Evolutionary conservation across 805 yeast species (phyloP), one percentile per base, ranked within the genome.

Genomic region (Candida piceae): DNA sequence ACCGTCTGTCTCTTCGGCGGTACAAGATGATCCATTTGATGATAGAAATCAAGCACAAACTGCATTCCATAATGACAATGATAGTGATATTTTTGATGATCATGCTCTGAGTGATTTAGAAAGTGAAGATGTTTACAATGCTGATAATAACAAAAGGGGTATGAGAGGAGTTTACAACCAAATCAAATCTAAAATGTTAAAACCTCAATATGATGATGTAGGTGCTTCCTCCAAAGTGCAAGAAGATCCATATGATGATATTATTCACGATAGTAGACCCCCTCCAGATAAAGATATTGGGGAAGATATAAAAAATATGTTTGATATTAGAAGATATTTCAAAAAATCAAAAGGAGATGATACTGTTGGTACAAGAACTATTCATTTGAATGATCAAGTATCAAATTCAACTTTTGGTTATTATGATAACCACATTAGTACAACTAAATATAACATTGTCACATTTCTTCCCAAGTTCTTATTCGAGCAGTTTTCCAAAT

Each of bases 401-500:
- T 69, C 76, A 8, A 85, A 85, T 52, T 49, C 61, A 7, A 60
- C 73, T 2, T 69, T 67, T 42, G 70, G 79, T 3, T 90, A 75
- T 62, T 69, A 73, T 39, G 89, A 80, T 41, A 93, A 93, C 60
- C 89, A 89, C 57, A 81, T 93, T 46, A 84, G 95, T 20, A 94
- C 99, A 4, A 89, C 98, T 10, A 93, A 93, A 58, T 93, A 94
- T 66, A 94, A 93, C 57, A 62, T 79, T 41, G 95, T 93, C 17
- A 94, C 98, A 0, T 93, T 93, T 52, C 46, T 93, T 33, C 98
- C 98, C 16, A 94, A 94, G 62, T 93, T 93, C 56, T 63, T 93
- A 45, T 87, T 88, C 52, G 98, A 93, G 66, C 98, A 93, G 62
- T 94, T 93, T 62, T 85, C 96, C 44, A 93, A 90, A 62, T 94